These are phyloP conservation scores for Cerrena zonata DNA, from an alignment of 1,284 basidiomycete genomes.

Conservation along the genomic window DNA sequence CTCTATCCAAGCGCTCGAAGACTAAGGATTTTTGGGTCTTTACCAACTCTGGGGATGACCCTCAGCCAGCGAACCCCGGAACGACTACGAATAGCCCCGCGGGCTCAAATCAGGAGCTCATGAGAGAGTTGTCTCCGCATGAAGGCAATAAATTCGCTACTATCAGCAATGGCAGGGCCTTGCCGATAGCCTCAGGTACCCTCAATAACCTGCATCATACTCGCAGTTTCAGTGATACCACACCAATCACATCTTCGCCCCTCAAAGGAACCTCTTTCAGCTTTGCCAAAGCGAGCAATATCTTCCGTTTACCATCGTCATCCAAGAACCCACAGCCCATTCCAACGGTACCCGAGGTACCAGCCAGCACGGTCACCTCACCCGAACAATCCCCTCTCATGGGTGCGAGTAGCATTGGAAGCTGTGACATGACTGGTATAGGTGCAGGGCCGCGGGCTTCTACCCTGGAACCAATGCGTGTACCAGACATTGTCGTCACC, in stretches of 20 bases:
- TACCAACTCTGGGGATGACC: slow-evolving; percentile 22
- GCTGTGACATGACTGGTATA: slow-evolving; percentile 48
- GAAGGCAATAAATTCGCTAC: not conserved
- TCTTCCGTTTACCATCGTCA: slow-evolving; percentile 21
- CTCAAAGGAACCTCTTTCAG: slow-evolving; percentile 16
- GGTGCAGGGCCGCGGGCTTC: slow-evolving; percentile 36
- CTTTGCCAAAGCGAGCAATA: slow-evolving; percentile 10
- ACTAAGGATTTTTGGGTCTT: slow-evolving; percentile 78
- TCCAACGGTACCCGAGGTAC: slow-evolving; percentile 18
- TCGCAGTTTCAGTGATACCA: slow-evolving; percentile 12
- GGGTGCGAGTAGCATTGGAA: slow-evolving; percentile 35
- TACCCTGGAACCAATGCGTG: slow-evolving; percentile 31
- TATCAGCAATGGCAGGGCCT: not conserved
- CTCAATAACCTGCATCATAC: slow-evolving; percentile 6
- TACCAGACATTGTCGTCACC: slow-evolving; percentile 38
- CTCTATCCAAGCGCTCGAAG: slow-evolving; percentile 61
- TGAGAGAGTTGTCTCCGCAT: slow-evolving; percentile 19
- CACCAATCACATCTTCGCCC: slow-evolving; percentile 20
- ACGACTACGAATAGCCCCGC: slow-evolving; percentile 28
- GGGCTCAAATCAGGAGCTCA: slow-evolving; percentile 26
- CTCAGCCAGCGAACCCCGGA: slow-evolving; percentile 28
- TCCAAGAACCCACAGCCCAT: slow-evolving; percentile 18
- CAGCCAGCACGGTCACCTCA: not conserved
- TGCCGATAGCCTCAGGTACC: not conserved
- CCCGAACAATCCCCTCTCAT: slow-evolving; percentile 1